Evolutionary conservation across 495 filamentous ascomycete species (phyloP).

Genomic region (Podospora pseudoanserina): DNA sequence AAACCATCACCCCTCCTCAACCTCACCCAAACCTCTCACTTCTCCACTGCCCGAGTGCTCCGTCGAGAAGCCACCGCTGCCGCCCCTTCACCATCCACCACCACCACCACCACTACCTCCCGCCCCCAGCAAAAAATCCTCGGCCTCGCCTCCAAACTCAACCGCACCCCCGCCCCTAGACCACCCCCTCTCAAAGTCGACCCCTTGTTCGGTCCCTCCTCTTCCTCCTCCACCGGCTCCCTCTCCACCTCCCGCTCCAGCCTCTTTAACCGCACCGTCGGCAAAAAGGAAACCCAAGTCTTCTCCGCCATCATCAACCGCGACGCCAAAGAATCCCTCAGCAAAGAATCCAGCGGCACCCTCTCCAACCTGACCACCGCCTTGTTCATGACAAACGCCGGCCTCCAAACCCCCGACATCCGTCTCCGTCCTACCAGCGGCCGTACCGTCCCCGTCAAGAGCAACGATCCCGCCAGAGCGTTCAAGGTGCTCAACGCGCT

Average conservation of each 20-base stretch:
- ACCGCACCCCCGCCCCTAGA: not conserved
- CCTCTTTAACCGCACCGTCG: not conserved
- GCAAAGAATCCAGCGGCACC: not conserved
- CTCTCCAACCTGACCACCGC: slow-evolving; percentile 13
- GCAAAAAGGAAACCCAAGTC: not conserved
- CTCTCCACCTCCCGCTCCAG: not conserved
- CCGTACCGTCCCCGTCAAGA: slow-evolving; percentile 53
- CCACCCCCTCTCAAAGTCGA: not conserved
- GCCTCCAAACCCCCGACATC: slow-evolving; percentile 22
- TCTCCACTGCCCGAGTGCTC: slow-evolving; percentile 15
- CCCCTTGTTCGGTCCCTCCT: not conserved
- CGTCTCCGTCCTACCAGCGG: slow-evolving; percentile 54
- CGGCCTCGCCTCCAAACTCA: not conserved
- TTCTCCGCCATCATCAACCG: slow-evolving; percentile 3
- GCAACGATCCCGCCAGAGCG: slow-evolving; percentile 52
- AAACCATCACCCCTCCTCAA: slow-evolving; percentile 16
- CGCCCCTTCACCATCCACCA: not conserved
- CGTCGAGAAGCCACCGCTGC: slow-evolving; percentile 8
- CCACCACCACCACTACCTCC: slow-evolving; percentile 4
- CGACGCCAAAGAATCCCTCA: slow-evolving; percentile 11
- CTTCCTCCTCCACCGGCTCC: slow-evolving; percentile 9
- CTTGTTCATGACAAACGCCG: slow-evolving; percentile 17
- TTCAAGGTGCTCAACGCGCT: slow-evolving; percentile 50
- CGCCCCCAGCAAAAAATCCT: not conserved
- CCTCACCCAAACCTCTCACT: slow-evolving; percentile 1